These are phyloP conservation scores for Blastobotrys proliferans DNA, from an alignment of 1,139 yeast genomes.

Conservation along the genomic window DNA sequence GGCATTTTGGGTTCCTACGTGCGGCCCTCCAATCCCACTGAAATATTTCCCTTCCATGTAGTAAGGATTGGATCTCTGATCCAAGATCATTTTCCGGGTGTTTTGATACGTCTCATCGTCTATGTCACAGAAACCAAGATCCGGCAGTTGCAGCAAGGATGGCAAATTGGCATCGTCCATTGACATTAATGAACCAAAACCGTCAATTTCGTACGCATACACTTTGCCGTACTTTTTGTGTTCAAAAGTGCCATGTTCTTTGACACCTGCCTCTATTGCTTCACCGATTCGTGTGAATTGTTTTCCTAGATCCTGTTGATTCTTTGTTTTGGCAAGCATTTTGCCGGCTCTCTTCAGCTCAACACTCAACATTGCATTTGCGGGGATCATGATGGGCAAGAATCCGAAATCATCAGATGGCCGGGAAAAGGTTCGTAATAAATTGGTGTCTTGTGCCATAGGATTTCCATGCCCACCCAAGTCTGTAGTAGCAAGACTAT, in stretches of 20 bases:
- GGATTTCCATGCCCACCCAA: slow-evolving; percentile 82
- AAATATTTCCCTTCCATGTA: slow-evolving; percentile 57
- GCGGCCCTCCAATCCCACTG: slow-evolving; percentile 88
- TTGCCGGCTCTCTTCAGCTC: slow-evolving; percentile 45
- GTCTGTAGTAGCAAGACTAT: slow-evolving; percentile 79
- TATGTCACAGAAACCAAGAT: slow-evolving; percentile 56
- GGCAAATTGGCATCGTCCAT: slow-evolving; percentile 96
- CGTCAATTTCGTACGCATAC: slow-evolving; percentile 86
- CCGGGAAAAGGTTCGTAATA: slow-evolving; percentile 77
- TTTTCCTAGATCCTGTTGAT: slow-evolving; percentile 23
- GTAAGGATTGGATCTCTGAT: slow-evolving; percentile 73
- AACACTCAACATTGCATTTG: slow-evolving; percentile 70
- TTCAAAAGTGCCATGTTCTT: slow-evolving; percentile 56
- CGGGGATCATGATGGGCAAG: slow-evolving; percentile 78
- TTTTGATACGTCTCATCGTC: slow-evolving; percentile 64
- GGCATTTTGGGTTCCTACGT: slow-evolving; percentile 71
- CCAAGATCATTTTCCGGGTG: slow-evolving; percentile 71
- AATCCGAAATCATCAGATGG: slow-evolving; percentile 89
- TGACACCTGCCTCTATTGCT: slow-evolving; percentile 52
- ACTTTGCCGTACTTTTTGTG: slow-evolving; percentile 73
- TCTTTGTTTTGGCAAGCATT: slow-evolving; percentile 22
- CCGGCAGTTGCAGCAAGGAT: slow-evolving; percentile 74
- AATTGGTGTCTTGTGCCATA: slow-evolving; percentile 65
- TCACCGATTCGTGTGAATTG: slow-evolving; percentile 39
- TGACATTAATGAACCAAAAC: slow-evolving; percentile 67